Evolutionary conservation across 2,329 filamentous ascomycete species (phyloP), one percentile per base, ranked within the genome.

Genomic region (Aureobasidium subglaciale): DNA sequence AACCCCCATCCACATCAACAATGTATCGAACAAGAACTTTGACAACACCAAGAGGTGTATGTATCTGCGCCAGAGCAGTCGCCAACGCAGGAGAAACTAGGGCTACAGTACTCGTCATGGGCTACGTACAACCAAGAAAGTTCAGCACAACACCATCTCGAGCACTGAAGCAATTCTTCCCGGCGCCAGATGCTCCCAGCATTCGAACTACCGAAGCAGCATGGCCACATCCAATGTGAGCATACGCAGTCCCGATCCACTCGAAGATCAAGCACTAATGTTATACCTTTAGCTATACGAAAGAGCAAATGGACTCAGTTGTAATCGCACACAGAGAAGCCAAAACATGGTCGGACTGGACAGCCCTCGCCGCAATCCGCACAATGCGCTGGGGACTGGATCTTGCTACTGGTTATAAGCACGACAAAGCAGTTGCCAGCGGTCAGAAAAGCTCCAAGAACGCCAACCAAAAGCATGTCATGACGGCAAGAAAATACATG

Each of bases 401-500:
- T 68, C 73, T 85, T 32, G 87, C 80, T 15, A 96, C 91, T 0
- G 90, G 90, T 11, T 87, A 90, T 62, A 84, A 82, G 29, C 90
- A 96, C 67, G 80, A 88, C 60, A 80, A 77, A 9, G 73, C 77
- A 2, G 71, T 73, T 2, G 63, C 63, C 5, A 58, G 68, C 13
- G 63, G 66, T 41, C 57, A 66, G 16, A 70, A 71, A 56, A 67
- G 74, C 58, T 49, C 57, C 41, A 68, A 66, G 58, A 81, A 82
- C 7, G 84, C 81, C 0, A 80, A 56, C 65, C 81, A 76, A 73
- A 85, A 68, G 65, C 95, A 81, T 64, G 69, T 70, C 30, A 88
- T 88, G 77, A 93, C 83, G 0, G 91, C 95, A 68, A 77, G 85
- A 5, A 93, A 97, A 73, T 99, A 93, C 86, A 78, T 96, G 63